These are phyloP conservation scores for Xylaria nigripes DNA, from an alignment of 495 filamentous ascomycete species.

Conservation along the genomic window DNA sequence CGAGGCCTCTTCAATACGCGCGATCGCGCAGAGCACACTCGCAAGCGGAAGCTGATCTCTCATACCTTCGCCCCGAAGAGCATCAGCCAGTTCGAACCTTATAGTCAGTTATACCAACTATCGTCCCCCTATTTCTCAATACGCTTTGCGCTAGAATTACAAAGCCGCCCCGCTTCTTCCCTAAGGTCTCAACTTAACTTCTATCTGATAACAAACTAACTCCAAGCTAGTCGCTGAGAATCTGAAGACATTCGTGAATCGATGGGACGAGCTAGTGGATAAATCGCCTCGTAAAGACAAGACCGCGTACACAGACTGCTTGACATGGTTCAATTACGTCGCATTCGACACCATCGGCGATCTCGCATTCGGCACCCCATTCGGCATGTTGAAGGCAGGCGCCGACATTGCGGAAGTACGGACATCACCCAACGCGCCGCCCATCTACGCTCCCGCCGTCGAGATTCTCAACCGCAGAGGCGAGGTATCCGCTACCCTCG, in stretches of 20 bases:
- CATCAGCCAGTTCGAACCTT: slow-evolving; percentile 80
- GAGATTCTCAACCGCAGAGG: slow-evolving; percentile 63
- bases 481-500: slow-evolving; percentile 58
- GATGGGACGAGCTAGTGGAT: slow-evolving; percentile 55
- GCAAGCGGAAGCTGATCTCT: slow-evolving; percentile 83
- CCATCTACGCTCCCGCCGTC: slow-evolving; percentile 56
- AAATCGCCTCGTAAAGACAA: slow-evolving; percentile 20
- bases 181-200: neutral
- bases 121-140: neutral
- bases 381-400: slow-evolving; percentile 54
- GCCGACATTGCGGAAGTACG: slow-evolving; percentile 51
- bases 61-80: slow-evolving; percentile 82
- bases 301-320: slow-evolving; percentile 58
- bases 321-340: slow-evolving; percentile 92
- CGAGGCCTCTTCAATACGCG: slow-evolving; percentile 88
- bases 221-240: slow-evolving; percentile 51
- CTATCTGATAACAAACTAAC: neutral
- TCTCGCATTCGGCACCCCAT: slow-evolving; percentile 50
- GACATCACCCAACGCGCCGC: slow-evolving; percentile 41
- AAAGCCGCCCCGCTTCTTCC: too few species aligned
- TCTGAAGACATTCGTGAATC: slow-evolving; percentile 61
- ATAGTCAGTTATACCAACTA: slow-evolving; percentile 33
- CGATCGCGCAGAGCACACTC: slow-evolving; percentile 71
- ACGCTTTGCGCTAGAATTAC: too few species aligned
- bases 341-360: slow-evolving; percentile 92